A percentile compares a stretch with the other conserved stretches of the same genome.
Conservation (phyloP, 441 rosid species). For the Pelargonium australe region DNA sequence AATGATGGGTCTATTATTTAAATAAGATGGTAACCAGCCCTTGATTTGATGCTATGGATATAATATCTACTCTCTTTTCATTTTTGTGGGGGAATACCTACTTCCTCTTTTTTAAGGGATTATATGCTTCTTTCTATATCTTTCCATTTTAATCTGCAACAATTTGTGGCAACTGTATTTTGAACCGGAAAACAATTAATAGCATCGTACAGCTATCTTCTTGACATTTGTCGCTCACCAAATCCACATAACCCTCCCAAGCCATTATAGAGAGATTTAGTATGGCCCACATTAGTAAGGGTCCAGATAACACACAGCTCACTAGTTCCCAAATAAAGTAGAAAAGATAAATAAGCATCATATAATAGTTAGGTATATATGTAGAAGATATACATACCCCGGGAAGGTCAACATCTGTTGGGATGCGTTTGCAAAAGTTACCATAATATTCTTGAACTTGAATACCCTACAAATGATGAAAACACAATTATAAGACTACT, state of each 20-base stretch:
- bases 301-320: background rate
- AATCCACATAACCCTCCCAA: background rate
- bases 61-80: background rate
- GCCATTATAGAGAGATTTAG: background rate
- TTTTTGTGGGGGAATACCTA: background rate
- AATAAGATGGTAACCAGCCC: background rate
- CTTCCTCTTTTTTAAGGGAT: background rate
- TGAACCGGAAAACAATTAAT: background rate
- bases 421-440: constrained; percentile 94
- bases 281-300: background rate
- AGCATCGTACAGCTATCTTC: background rate
- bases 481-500: constrained; percentile 19
- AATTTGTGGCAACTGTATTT: background rate
- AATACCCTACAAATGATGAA: constrained; percentile 58
- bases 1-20: background rate
- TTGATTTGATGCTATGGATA: background rate
- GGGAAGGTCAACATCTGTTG: constrained; percentile 76
- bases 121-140: background rate
- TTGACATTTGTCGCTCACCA: background rate
- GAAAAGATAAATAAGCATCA: background rate
- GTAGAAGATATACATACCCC: constrained; percentile 43
- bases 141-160: background rate
- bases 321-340: background rate
- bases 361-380: constrained; percentile 9
- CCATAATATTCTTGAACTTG: constrained; percentile 97